Base-by-base conservation (phyloP, 2,329 filamentous ascomycete species). In the Diaporthe sp. region DNA sequence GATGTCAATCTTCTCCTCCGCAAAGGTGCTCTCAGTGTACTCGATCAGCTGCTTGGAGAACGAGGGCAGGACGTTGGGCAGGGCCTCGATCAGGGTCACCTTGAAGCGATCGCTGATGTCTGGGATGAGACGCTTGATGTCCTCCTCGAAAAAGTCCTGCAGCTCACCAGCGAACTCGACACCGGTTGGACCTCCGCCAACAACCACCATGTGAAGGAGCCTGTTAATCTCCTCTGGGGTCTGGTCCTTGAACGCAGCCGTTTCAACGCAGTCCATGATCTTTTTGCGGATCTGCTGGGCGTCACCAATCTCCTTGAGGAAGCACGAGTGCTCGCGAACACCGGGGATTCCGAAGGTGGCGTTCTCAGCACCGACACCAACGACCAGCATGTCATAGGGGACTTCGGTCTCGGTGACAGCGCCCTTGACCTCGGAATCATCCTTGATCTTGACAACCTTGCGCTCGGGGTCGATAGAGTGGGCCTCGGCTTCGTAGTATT, bases 221-320 rank as follows among this genome's bases (percentile, higher is more conserved):
- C 97, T 95, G 88, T 97, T 93, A 83, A 98, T 89, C 87, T 99
- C 97, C 79, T 97, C 95, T 22, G 91, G 88, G 51, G 91, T 89
- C 88, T 99, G 97, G 83, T 95, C 96, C 91, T 98, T 98, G 93
- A 99, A 98, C 77, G 95, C 96, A 71, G 97, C 97, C 49, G 96
- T 98, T 88, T 99, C 97, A 80, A 98, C 96, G 85, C 97, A 99
- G 88, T 99, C 97, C 97, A 99, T 99, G 86, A 99, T 98, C 86
- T 95, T 95, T 90, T 96, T 98, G 83, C 97, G 95, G 83, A 99
- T 99, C 82, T 92, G 91, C 87, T 99, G 97, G 75, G 97, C 97
- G 84, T 99, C 97, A 79, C 91, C 92, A 82, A 99, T 98, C 88
- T 99, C 97, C 90, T 99, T 99, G 84, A 99, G 87, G 91, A 99